phyloP scores from a whole-genome alignment of 257 asterid species.

The Solanum clarkiae region DNA sequence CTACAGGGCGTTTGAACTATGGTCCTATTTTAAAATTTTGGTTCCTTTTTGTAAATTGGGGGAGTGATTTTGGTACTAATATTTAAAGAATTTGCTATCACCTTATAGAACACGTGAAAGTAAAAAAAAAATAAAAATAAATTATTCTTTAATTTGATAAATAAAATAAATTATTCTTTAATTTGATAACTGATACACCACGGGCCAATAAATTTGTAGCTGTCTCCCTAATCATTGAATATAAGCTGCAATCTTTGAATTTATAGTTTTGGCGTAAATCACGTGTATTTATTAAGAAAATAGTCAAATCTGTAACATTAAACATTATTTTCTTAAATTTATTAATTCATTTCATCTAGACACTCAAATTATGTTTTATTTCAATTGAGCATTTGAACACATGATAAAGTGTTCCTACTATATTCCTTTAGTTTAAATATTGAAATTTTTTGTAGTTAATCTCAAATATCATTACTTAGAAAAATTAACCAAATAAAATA shows the following conservation, averaged over 20 bases:
- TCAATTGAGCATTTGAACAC: neutral
- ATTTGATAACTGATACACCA: neutral
- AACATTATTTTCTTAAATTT: neutral
- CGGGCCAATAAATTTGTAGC: neutral
- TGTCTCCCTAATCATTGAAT: neutral
- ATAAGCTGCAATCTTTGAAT: neutral
- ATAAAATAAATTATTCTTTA: neutral
- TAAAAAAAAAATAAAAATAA: too few species aligned
- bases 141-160: too few species aligned
- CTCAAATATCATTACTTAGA: too few species aligned
- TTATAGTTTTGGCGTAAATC: neutral
- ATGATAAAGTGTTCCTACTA: too few species aligned
- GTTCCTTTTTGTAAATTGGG: too few species aligned
- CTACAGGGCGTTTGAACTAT: neutral
- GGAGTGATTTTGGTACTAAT: too few species aligned
- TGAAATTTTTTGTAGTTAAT: too few species aligned
- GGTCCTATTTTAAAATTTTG: neutral
- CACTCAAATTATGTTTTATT: neutral
- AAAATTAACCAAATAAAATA: too few species aligned
- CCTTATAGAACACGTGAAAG: too few species aligned
- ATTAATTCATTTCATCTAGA: neutral
- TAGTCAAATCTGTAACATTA: neutral
- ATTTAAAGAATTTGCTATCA: too few species aligned
- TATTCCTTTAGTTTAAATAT: too few species aligned
- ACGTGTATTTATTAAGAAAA: neutral